These are phyloP conservation scores for Suhomyces bribrorum DNA, from an alignment of 1,139 yeast genomes.

Conservation along the genomic window DNA sequence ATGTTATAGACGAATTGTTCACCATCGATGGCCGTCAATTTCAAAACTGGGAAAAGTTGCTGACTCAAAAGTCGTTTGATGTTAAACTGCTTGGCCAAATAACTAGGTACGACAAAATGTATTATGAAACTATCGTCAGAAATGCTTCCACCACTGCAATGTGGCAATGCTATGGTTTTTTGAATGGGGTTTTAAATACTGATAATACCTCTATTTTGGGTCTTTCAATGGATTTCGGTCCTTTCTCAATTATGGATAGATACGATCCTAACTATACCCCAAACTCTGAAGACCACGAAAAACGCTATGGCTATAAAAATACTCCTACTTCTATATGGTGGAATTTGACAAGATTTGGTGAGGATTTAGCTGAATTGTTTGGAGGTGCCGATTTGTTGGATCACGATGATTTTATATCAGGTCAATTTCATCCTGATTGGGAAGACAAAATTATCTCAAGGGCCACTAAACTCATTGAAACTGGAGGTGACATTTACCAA, in stretches of 20 bases:
- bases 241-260: conserved; percentile 85
- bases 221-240: conserved; percentile 89
- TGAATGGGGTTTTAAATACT: conserved; percentile 92
- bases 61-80: conserved; percentile 20
- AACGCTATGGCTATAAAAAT: conserved; percentile 75
- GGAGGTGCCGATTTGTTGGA: conserved; percentile 61
- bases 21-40: conserved; percentile 37
- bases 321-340: conserved; percentile 92
- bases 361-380: conserved; percentile 75
- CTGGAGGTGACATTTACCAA: conserved; percentile 67
- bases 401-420: conserved; percentile 33
- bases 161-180: conserved; percentile 90
- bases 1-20: conserved; percentile 68
- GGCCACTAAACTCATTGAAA: conserved; percentile 66
- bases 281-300: conserved; percentile 78
- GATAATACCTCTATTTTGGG: conserved; percentile 91
- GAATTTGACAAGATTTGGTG: conserved; percentile 86
- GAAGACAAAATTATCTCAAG: conserved; percentile 55
- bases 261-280: conserved; percentile 84
- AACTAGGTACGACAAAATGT: conserved; percentile 70
- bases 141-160: conserved; percentile 80
- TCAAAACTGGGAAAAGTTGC: conserved; percentile 29
- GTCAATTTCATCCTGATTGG: conserved; percentile 45
- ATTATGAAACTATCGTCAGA: conserved; percentile 63
- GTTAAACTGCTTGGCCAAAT: conserved; percentile 34